A percentile compares a stretch with the other conserved stretches of the same genome.
Conservation (phyloP, 306 rosid species). For the Lablab purpureus region DNA sequence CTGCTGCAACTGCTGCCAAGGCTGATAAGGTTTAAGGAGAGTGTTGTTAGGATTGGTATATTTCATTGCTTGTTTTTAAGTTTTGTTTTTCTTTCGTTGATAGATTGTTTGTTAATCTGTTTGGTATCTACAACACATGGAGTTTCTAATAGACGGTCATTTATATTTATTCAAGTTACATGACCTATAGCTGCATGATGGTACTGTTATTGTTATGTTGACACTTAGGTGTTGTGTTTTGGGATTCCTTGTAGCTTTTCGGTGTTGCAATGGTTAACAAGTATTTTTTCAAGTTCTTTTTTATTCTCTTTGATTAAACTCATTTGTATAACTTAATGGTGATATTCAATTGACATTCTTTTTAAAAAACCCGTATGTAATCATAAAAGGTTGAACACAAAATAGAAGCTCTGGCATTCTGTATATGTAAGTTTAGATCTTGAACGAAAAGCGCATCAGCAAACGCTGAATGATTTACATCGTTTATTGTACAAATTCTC, state of each 20-base stretch:
- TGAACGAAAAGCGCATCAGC: too few species aligned
- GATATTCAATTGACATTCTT: too few species aligned
- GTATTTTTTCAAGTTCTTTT: too few species aligned
- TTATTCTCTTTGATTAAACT: too few species aligned
- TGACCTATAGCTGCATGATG: too few species aligned
- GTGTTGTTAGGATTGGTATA: background rate
- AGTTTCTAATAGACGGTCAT: slow-evolving; percentile 2
- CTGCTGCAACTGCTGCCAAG: slow-evolving; percentile 55
- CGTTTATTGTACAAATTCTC: background rate
- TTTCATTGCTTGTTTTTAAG: slow-evolving; percentile 25
- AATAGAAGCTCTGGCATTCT: too few species aligned
- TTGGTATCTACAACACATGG: background rate
- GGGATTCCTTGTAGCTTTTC: too few species aligned
- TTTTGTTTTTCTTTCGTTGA: slow-evolving; percentile 16
- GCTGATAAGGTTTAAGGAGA: slow-evolving; percentile 45
- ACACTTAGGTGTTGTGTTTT: background rate
- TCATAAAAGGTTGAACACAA: too few species aligned
- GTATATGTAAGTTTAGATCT: too few species aligned
- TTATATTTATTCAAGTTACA: slow-evolving; percentile 1
- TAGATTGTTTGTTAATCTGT: slow-evolving; percentile 13
- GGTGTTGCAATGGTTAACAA: too few species aligned
- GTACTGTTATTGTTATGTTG: background rate
- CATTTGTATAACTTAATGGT: too few species aligned
- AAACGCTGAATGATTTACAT: background rate
- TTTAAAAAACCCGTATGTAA: too few species aligned